Evolutionary conservation across 176 grass and related monocot species (phyloP).

Genomic region (Zoysia pacifica): DNA sequence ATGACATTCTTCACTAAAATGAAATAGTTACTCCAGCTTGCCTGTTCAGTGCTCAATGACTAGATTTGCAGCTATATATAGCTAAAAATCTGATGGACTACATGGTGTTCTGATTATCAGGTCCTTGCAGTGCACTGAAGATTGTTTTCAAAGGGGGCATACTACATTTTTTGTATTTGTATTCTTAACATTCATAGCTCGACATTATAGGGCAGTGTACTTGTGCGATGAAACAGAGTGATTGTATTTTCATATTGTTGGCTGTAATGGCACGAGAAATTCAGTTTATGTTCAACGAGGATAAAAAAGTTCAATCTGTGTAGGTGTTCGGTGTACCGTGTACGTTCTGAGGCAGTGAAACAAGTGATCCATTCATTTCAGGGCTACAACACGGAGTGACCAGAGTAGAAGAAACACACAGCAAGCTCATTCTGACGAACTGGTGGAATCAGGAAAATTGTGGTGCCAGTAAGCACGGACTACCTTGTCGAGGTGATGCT

Average conservation of each 20-base stretch:
- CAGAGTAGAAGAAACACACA: not conserved
- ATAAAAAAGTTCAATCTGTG: too few species aligned
- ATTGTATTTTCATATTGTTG: not conserved
- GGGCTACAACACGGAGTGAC: not conserved
- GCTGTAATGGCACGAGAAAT: not conserved
- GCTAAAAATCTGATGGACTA: not conserved
- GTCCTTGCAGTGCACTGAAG: not conserved
- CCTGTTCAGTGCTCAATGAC: not conserved
- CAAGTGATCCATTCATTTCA: not conserved
- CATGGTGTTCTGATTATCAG: conserved; percentile 3
- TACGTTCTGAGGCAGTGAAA: not conserved
- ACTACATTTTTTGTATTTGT: not conserved
- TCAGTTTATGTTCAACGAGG: not conserved
- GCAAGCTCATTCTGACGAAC: not conserved
- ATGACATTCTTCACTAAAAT: conserved; percentile 54
- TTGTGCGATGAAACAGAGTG: not conserved
- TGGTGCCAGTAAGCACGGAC: not conserved
- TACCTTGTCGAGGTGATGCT: not conserved
- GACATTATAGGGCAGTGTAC: not conserved
- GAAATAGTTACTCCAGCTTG: conserved; percentile 45
- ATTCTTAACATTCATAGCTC: not conserved
- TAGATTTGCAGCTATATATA: not conserved
- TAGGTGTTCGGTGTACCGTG: too few species aligned
- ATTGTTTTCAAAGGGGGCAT: not conserved
- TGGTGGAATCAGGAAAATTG: not conserved